Base-by-base conservation (phyloP, 164 flowering plant genomes). In the Chimonanthus salicifolius region DNA sequence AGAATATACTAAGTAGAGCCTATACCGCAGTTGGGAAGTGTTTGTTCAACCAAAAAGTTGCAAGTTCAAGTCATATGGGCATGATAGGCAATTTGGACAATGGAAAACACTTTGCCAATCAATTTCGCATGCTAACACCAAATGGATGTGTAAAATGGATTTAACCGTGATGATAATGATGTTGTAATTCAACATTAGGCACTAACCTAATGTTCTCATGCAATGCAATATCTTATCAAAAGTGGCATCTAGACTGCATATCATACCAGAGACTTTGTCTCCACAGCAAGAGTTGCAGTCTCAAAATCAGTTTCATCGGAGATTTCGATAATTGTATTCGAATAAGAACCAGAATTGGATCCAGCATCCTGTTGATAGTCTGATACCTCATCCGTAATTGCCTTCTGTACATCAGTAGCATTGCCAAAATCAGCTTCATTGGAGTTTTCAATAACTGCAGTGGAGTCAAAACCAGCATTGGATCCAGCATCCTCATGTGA, bases 191-290 rank as follows among this genome's bases (percentile, higher is more conserved):
- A 33, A 33, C 33, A 33, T 33, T 33, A 33, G 33, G 33, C 33
- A 33, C 33, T 33, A 33, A 33, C 33, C 33, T 33, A 33, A 33
- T 33, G 33, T 33, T 33, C 33, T 33, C 33, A 54, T 9, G 11
- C 16, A 54, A 54, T 11, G 60, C 60, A 54, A 54, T n/a, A 13
- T 54, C 60, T n/a, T 9, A 54, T 54, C 60, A 3, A 3, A 54
- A 54, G 60, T 54, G 16, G 16, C 60, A 54, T 10, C 60, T 33
- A 10, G 46, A 63, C 10, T 63, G 45, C 8, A 63, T 8, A 63
- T 7, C 64, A 74, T 86, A 87, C 89, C 90, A 64, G 49, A 70
- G 81, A 68, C 51, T 74, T 73, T 13, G 58, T 62, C 51, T 77
- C 77, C n/a, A 74, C 81, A 21, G 74, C 58, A 44, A 49, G 74